Evolutionary conservation across 176 grass and related monocot species (phyloP).

Genomic region (Oryza officinalis): DNA sequence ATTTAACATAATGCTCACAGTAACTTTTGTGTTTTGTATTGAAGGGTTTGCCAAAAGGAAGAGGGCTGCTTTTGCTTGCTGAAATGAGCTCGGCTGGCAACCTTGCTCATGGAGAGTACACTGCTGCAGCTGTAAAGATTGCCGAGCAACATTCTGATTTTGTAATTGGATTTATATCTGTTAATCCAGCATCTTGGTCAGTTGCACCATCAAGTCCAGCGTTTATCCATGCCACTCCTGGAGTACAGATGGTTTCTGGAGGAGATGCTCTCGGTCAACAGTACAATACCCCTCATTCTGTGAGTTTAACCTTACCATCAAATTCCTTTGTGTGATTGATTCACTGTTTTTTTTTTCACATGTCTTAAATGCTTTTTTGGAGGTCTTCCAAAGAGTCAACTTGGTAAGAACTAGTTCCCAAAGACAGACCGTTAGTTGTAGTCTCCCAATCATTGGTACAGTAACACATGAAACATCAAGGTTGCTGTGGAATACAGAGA

Average conservation of each 20-base stretch:
- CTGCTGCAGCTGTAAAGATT: constrained; percentile 80
- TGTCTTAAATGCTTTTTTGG: background rate
- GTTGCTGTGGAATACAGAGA: background rate
- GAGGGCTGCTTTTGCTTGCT: constrained; percentile 76
- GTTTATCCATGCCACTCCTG: constrained; percentile 89
- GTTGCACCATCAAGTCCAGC: constrained; percentile 53
- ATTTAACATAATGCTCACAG: background rate
- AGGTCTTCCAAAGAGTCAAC: background rate
- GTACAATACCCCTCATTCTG: constrained; percentile 79
- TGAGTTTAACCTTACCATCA: constrained; percentile 43
- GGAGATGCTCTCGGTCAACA: constrained; percentile 95
- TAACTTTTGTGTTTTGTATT: constrained; percentile 39
- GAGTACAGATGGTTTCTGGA: constrained; percentile 80
- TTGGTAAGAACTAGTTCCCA: background rate
- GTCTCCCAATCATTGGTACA: background rate
- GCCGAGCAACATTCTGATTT: constrained; percentile 85
- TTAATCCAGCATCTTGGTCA: constrained; percentile 87
- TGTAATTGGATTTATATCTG: constrained; percentile 94
- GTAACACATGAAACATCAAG: background rate
- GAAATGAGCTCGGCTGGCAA: constrained; percentile 96
- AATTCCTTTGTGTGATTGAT: background rate
- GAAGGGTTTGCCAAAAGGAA: constrained; percentile 79
- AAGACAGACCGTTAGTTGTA: background rate
- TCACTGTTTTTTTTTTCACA: background rate
- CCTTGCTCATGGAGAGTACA: constrained; percentile 86